A percentile compares a stretch with the other conserved stretches of the same genome.
phyloP scores from a whole-genome alignment of 306 rosid species.

The Malus sieversii region DNA sequence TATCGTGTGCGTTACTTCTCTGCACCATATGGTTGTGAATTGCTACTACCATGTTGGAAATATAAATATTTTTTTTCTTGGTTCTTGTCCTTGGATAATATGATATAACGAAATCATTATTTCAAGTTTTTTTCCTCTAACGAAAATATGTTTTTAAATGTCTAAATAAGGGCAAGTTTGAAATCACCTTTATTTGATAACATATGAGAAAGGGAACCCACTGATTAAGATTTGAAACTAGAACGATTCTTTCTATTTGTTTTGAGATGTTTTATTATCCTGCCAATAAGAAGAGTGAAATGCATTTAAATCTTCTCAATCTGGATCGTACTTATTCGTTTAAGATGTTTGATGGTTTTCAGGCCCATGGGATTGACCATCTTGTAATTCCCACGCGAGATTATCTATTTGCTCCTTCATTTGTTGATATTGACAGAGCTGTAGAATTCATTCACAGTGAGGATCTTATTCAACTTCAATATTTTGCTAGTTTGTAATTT shows the following conservation, averaged over 20 bases:
- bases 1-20: slow-evolving; percentile 50
- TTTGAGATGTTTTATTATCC: neutral
- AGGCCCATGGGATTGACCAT: slow-evolving; percentile 92
- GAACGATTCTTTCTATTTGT: neutral
- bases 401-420: slow-evolving; percentile 93
- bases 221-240: neutral
- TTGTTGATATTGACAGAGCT: slow-evolving; percentile 68
- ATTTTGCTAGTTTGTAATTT: slow-evolving; percentile 4
- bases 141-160: neutral
- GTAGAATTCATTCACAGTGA: slow-evolving; percentile 88
- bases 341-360: slow-evolving; percentile 29
- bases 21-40: neutral
- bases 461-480: slow-evolving; percentile 9
- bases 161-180: neutral
- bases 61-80: neutral
- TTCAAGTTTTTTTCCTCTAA: neutral
- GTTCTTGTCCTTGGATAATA: neutral
- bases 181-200: neutral
- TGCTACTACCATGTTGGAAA: neutral
- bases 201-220: neutral
- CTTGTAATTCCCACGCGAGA: slow-evolving; percentile 90
- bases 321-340: neutral
- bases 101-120: neutral
- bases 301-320: neutral
- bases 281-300: neutral